Conservation (phyloP, 1,284 basidiomycete genomes). For the Cryptococcus neoformans region DNA sequence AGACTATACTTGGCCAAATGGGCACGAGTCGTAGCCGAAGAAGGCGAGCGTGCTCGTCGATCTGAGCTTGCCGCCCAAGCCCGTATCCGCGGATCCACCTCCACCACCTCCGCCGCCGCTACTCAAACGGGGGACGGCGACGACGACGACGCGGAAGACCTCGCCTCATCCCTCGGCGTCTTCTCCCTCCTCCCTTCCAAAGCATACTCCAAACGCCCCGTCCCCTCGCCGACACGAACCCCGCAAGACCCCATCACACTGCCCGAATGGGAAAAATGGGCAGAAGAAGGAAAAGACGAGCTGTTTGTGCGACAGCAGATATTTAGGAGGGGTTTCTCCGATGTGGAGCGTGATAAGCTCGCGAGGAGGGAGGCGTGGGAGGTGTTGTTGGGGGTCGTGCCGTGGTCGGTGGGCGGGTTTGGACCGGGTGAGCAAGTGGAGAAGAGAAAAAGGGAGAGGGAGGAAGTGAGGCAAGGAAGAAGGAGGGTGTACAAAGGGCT, state of each 20-base stretch:
- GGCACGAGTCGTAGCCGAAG: conserved; percentile 90
- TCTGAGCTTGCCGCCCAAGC: conserved; percentile 57
- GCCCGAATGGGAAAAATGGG: conserved; percentile 38
- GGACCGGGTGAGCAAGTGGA: conserved; percentile 13
- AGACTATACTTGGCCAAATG: conserved; percentile 94
- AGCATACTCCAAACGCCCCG: conserved; percentile 33
- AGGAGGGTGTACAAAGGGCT: conserved; percentile 64
- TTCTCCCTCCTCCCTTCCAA: conserved; percentile 67
- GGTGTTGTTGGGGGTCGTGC: conserved; percentile 76
- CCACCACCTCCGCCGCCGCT: not conserved
- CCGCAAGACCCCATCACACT: conserved; percentile 44
- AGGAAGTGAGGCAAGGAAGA: conserved; percentile 61
- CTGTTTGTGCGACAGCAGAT: conserved; percentile 41
- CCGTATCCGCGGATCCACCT: conserved; percentile 11
- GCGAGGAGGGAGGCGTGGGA: conserved; percentile 74
- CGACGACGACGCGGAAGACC: not conserved
- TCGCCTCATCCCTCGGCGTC: conserved; percentile 69
- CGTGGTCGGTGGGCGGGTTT: conserved; percentile 64
- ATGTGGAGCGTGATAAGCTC: conserved; percentile 72
- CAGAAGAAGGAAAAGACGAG: conserved; percentile 37
- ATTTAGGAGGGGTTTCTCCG: conserved; percentile 60
- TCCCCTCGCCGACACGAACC: conserved; percentile 42
- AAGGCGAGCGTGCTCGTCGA: conserved; percentile 79
- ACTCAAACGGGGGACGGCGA: too few relatives aligned
- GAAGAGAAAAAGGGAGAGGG: conserved; percentile 45